These are phyloP conservation scores for Verbena officinalis DNA, from an alignment of 257 asterid genomes.

Conservation along the genomic window DNA sequence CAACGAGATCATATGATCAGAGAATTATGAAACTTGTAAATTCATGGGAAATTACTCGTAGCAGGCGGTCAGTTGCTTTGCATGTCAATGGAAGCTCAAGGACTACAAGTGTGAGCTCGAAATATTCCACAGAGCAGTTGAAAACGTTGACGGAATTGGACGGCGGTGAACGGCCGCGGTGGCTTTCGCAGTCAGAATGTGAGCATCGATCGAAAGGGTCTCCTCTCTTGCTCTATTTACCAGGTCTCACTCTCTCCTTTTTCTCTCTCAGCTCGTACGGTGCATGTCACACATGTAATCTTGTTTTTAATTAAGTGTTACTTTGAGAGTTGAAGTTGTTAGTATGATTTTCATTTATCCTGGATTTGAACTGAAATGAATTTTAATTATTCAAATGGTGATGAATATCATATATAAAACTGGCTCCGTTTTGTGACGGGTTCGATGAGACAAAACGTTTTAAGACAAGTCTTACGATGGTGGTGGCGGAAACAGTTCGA, in stretches of 20 bases:
- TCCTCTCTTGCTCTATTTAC: conserved; percentile 56
- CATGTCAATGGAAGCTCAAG: conserved; percentile 2
- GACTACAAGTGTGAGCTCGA: conserved; percentile 6
- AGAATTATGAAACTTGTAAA: neutral
- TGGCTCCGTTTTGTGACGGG: no score
- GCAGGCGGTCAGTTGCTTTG: neutral
- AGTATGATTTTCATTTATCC: no score
- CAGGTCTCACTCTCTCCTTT: conserved; percentile 41
- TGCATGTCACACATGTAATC: no score
- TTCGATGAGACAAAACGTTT: no score
- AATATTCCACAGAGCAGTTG: conserved; percentile 35
- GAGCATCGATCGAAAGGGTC: conserved; percentile 24
- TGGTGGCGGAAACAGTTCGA: no score
- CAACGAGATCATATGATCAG: no score
- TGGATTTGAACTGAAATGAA: no score
- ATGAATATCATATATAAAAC: no score
- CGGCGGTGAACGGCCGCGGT: conserved; percentile 53
- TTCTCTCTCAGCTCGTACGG: neutral
- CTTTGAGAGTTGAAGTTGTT: no score
- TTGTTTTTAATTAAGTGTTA: no score
- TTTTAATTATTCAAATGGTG: no score
- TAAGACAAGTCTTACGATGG: no score
- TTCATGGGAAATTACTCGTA: neutral
- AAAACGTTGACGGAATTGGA: conserved; percentile 27
- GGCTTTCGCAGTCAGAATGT: conserved; percentile 51